Base-by-base conservation (phyloP, 768 basidiomycete genomes). In the Kwoniella dendrophila region DNA sequence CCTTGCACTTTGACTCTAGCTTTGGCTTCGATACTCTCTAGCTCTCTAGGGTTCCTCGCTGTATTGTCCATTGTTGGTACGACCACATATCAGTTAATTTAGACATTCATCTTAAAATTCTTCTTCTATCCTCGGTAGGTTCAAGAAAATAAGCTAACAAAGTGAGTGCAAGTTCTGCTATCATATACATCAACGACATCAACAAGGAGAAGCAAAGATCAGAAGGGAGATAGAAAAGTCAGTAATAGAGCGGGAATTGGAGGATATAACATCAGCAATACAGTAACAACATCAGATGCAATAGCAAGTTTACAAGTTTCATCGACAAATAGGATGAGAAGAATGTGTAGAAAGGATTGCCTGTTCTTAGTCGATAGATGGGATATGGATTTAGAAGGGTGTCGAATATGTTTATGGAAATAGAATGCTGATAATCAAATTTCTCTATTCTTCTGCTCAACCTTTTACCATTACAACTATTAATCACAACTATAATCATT, bases 131-230 rank as follows among this genome's bases (percentile, higher is more conserved):
- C 44, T 60, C 50, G 59, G 59, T 53, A 52, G 50, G 50, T 60
- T 54, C 50, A 51, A 52, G 20, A n/a, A 41, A 60, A 45, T 34
- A 12, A 62, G 45, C 60, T 62, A 56, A 62, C 60, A 62, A 54
- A 62, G 60, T 62, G 60, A 62, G 60, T 62, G 18, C 30, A 52
- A 29, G 4, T 20, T 41, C 48, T 59, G 43, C n/a, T 22, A 10
- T 51, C n/a, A 22, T 51, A 1, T 36, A 44, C 43, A 44, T 44
- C n/a, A n/a, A n/a, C n/a, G n/a, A n/a, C n/a, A n/a, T n/a, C n/a
- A n/a, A n/a, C n/a, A n/a, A n/a, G n/a, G n/a, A n/a, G n/a, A n/a
- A 11, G 43, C n/a, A 24, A 24, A 20, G 43, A 44, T 11, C 16
- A 7, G 43, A 20, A 22, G 20, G n/a, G 14, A 44, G 8, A 38